Conservation (phyloP, 352 stramenopile genomes). For the Phytopythium sindhum region DNA sequence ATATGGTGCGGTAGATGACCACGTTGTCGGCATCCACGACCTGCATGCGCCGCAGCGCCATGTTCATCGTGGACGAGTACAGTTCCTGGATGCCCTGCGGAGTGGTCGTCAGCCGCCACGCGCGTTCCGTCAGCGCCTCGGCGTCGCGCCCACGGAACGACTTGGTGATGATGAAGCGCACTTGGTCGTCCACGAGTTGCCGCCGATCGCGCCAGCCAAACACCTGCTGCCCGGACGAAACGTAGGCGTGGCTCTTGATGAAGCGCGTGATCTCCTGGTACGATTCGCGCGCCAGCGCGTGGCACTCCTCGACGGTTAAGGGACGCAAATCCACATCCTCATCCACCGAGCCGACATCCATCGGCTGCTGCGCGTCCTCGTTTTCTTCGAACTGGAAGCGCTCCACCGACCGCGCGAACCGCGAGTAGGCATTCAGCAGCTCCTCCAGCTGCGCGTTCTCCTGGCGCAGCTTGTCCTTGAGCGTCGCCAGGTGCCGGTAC, state of each 20-base stretch:
- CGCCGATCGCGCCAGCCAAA: constrained; percentile 60
- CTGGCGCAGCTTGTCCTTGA: constrained; percentile 44
- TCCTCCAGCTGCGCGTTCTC: constrained; percentile 53
- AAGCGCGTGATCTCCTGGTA: constrained; percentile 46
- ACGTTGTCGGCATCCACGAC: constrained; percentile 62
- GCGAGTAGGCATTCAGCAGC: constrained; percentile 28
- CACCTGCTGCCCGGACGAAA: constrained; percentile 40
- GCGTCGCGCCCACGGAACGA: constrained; percentile 31
- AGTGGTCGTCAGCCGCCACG: constrained; percentile 37
- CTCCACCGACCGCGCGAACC: constrained; percentile 35
- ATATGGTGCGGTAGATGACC: constrained; percentile 47
- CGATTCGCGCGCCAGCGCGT: constrained; percentile 25
- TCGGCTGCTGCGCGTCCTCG: constrained; percentile 13
- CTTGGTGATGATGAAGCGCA: constrained; percentile 59
- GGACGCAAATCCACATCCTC: constrained; percentile 12
- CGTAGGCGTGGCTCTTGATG: constrained; percentile 33
- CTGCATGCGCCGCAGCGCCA: constrained; percentile 39
- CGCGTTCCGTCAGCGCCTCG: constrained; percentile 25
- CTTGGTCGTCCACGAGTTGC: constrained; percentile 29
- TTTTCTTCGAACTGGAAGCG: constrained; percentile 29
- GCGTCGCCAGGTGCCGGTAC: constrained; percentile 48
- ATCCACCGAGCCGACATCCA: background rate
- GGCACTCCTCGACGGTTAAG: constrained; percentile 37
- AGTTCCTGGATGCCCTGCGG: constrained; percentile 25
- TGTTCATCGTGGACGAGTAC: constrained; percentile 47